phyloP scores from a whole-genome alignment of 768 basidiomycete species.

The Fistulinella prunicolor region DNA sequence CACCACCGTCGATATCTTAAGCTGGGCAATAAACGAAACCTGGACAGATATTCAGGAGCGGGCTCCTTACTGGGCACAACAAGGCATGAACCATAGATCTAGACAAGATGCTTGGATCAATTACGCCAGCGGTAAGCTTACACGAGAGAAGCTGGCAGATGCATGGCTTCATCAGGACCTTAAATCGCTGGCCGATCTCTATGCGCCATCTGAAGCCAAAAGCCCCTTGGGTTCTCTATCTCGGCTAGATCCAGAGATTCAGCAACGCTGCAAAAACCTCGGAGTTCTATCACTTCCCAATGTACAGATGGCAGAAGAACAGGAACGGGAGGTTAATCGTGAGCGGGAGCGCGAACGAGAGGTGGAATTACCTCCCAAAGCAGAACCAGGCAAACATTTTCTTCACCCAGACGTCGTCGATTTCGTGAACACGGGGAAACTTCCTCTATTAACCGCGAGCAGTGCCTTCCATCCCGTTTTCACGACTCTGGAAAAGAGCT shows the following conservation, averaged over 20 bases:
- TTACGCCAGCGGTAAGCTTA: background rate
- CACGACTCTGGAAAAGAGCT: slow-evolving; percentile 2
- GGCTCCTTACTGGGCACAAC: no score
- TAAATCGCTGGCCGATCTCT: slow-evolving; percentile 36
- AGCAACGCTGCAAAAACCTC: slow-evolving; percentile 8
- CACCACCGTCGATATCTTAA: no score
- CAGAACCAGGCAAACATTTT: slow-evolving; percentile 13
- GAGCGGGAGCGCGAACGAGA: slow-evolving; percentile 44
- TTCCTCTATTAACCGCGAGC: slow-evolving; percentile 8
- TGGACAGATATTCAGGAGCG: no score
- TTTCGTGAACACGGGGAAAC: slow-evolving; percentile 28
- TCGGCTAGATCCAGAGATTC: no score
- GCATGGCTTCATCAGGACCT: no score
- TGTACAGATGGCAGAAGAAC: slow-evolving; percentile 37
- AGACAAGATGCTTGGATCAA: slow-evolving; percentile 12
- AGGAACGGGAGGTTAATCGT: slow-evolving; percentile 42
- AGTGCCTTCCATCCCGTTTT: slow-evolving; percentile 19
- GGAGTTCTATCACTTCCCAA: slow-evolving; percentile 9
- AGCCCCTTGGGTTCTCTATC: no score
- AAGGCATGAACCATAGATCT: slow-evolving; percentile 1
- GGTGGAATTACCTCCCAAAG: slow-evolving; percentile 34
- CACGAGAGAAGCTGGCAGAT: background rate
- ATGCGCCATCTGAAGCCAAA: slow-evolving; percentile 9
- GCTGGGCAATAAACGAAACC: no score
- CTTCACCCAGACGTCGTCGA: no score